phyloP scores from a whole-genome alignment of 2,329 filamentous ascomycete genomes.

The Oidium heveae region DNA sequence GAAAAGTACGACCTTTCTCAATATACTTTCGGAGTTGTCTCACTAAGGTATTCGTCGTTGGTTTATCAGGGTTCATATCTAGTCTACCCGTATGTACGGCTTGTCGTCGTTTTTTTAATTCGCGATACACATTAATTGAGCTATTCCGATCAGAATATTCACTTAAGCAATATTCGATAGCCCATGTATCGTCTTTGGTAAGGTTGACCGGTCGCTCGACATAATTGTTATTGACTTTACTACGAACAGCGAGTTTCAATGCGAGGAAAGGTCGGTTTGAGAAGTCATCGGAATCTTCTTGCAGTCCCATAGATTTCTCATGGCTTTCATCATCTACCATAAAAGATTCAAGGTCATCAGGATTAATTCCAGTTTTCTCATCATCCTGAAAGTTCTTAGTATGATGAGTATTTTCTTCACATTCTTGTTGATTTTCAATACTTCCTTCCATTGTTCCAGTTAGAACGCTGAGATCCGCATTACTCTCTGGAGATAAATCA shows the following conservation, averaged over 20 bases:
- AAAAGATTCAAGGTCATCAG: neutral
- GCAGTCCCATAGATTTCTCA: neutral
- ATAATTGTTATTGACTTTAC: constrained; percentile 40
- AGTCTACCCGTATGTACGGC: constrained; percentile 17
- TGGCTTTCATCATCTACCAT: neutral
- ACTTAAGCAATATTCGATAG: constrained; percentile 51
- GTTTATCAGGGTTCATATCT: constrained; percentile 3
- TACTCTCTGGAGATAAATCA: neutral
- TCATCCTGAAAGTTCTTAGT: neutral
- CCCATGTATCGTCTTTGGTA: constrained; percentile 29
- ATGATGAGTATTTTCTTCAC: neutral
- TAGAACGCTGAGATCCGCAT: neutral
- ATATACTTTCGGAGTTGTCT: constrained; percentile 21
- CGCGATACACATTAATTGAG: constrained; percentile 27
- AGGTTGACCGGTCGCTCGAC: constrained; percentile 33
- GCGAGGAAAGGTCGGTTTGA: constrained; percentile 4
- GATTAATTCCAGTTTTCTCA: constrained; percentile 1
- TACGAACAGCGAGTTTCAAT: constrained; percentile 47
- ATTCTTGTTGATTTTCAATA: neutral
- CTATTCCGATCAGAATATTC: constrained; percentile 24
- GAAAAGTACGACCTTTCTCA: constrained; percentile 29
- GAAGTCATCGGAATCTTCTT: neutral
- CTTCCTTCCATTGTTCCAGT: neutral
- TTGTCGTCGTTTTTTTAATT: constrained; percentile 29
- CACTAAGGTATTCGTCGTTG: constrained; percentile 10